phyloP scores from a whole-genome alignment of 2,329 filamentous ascomycete genomes.

The Colletotrichum sublineola region DNA sequence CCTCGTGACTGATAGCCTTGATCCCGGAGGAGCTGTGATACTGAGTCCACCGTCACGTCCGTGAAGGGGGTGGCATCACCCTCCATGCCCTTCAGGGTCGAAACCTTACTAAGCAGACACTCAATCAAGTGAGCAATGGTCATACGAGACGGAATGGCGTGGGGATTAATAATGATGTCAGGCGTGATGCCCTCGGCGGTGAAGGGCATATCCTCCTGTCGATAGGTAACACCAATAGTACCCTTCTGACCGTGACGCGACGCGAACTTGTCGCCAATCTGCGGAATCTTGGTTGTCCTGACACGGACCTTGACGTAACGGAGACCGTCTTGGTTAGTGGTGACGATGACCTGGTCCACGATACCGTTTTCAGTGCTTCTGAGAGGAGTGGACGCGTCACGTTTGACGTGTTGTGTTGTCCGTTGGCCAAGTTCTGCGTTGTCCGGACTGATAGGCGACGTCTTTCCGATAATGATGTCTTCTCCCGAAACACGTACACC shows the following conservation, averaged over 20 bases:
- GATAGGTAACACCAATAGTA: conserved; percentile 98
- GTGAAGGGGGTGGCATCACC: conserved; percentile 98
- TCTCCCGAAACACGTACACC: conserved; percentile 96
- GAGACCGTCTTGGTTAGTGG: conserved; percentile 93
- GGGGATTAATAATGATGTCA: conserved; percentile 98
- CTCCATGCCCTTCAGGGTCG: conserved; percentile 92
- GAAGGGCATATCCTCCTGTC: conserved; percentile 99
- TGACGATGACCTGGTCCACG: conserved; percentile 91
- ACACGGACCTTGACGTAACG: conserved; percentile 98
- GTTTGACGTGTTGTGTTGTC: conserved; percentile 89
- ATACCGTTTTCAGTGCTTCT: conserved; percentile 98
- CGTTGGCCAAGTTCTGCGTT: conserved; percentile 94
- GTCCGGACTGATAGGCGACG: conserved; percentile 92
- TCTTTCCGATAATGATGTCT: conserved; percentile 99
- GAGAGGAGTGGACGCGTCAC: conserved; percentile 94
- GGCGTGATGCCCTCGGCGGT: conserved; percentile 91
- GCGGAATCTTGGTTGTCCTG: conserved; percentile 95
- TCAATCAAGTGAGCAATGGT: conserved; percentile 99
- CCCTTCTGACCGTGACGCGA: conserved; percentile 99
- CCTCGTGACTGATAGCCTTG: conserved; percentile 97
- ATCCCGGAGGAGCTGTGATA: conserved; percentile 86
- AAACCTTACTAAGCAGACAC: conserved; percentile 96
- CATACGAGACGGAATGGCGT: conserved; percentile 99
- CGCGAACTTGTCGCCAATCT: conserved; percentile 99
- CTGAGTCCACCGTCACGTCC: conserved; percentile 94